A percentile compares a stretch with the other conserved stretches of the same genome.
These are phyloP conservation scores for Suhomyces bokatorum DNA, from an alignment of 1,139 yeast genomes.

Conservation along the genomic window DNA sequence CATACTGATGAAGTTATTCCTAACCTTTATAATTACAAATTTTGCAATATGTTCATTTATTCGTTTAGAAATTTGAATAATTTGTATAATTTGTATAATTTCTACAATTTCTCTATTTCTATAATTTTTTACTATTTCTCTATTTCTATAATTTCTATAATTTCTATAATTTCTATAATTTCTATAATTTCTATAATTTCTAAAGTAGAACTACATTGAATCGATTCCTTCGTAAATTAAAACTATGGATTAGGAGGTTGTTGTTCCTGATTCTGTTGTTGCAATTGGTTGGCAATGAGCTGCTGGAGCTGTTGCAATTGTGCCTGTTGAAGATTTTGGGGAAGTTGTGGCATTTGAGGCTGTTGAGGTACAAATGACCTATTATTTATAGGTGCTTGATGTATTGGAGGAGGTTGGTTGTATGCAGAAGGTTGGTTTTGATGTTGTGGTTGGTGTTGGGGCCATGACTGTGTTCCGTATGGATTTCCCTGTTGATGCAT, in stretches of 20 bases:
- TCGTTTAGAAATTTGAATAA: too few relatives aligned
- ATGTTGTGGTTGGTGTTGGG: conserved; percentile 11
- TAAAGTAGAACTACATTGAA: not conserved
- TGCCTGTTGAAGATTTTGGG: conserved; percentile 9
- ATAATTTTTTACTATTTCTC: too few relatives aligned
- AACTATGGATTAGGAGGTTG: conserved; percentile 5
- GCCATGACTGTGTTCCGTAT: not conserved
- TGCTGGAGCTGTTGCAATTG: conserved; percentile 34
- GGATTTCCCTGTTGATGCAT: not conserved
- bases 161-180: too few relatives aligned
- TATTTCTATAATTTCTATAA: not conserved
- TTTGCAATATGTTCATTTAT: too few relatives aligned
- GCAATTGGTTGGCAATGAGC: conserved; percentile 27
- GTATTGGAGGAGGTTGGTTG: conserved; percentile 1
- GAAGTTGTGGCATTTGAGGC: conserved; percentile 18
- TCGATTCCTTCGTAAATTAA: not conserved
- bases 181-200: too few relatives aligned
- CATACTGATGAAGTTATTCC: too few relatives aligned
- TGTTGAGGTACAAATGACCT: not conserved
- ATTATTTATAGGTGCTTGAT: not conserved
- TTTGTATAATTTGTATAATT: too few relatives aligned
- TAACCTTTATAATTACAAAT: too few relatives aligned
- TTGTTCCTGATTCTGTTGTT: conserved; percentile 18
- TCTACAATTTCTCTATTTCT: too few relatives aligned
- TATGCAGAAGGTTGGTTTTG: conserved; percentile 4